Percentiles rank a stretch among this genome's conserved stretches.
Evolutionary conservation across 2,329 filamentous ascomycete species (phyloP).

Genomic region (Colletotrichum sp.): DNA sequence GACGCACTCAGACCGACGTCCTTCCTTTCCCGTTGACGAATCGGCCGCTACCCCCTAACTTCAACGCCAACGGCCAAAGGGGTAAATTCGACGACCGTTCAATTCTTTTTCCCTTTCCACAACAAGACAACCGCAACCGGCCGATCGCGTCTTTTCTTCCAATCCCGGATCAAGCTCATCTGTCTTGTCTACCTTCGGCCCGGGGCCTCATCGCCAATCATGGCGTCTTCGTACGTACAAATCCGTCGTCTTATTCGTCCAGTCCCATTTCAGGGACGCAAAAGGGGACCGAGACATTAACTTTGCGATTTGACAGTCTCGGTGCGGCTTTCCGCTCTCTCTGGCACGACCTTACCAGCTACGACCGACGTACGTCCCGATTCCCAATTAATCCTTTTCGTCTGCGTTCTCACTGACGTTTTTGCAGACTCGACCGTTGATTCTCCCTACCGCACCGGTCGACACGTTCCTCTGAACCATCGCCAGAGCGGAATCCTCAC

Average conservation of each 20-base stretch:
- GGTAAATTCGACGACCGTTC: conserved; percentile 10
- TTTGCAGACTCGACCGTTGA: conserved; percentile 85
- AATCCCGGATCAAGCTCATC: conserved; percentile 7
- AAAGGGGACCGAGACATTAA: conserved; percentile 18
- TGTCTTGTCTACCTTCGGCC: conserved; percentile 13
- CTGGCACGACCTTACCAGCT: conserved; percentile 89
- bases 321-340: conserved; percentile 82
- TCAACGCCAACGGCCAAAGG: conserved; percentile 20
- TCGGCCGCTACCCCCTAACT: conserved; percentile 18
- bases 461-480: conserved; percentile 83
- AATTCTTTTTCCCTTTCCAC: background rate
- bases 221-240: conserved; percentile 23
- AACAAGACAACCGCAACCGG: conserved; percentile 13
- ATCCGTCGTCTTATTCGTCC: background rate
- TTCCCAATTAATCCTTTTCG: background rate
- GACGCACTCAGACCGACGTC: background rate
- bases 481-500: conserved; percentile 83
- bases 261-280: conserved; percentile 7
- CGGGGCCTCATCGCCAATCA: conserved; percentile 18
- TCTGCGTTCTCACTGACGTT: conserved; percentile 19
- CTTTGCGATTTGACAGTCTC: conserved; percentile 51
- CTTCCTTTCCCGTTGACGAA: conserved; percentile 13
- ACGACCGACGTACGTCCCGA: conserved; percentile 65
- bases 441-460: conserved; percentile 89
- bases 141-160: background rate